These are phyloP conservation scores for Termitomyces titanicus DNA, from an alignment of 768 basidiomycete species.

Conservation along the genomic window DNA sequence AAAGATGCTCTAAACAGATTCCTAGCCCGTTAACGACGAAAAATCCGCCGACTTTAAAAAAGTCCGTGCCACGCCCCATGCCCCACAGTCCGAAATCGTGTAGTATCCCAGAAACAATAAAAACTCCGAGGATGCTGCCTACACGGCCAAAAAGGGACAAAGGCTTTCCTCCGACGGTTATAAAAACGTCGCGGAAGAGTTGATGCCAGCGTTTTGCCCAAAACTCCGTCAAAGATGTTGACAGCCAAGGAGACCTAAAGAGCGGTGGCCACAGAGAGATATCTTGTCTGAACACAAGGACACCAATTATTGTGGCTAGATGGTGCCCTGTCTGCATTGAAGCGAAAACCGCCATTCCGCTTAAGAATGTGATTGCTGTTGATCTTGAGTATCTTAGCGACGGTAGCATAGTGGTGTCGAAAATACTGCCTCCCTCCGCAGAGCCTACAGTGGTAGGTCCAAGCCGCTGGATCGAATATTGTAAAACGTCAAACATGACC, in stretches of 20 bases:
- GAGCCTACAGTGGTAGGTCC: constrained; percentile 39
- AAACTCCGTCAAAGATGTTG: constrained; percentile 57
- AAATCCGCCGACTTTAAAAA: constrained; percentile 39
- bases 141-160: constrained; percentile 41
- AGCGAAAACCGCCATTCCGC: constrained; percentile 42
- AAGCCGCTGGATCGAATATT: constrained; percentile 44
- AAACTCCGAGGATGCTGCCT: constrained; percentile 54
- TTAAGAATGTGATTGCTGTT: constrained; percentile 35
- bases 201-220: constrained; percentile 74
- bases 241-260: constrained; percentile 53
- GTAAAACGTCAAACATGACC: constrained; percentile 40
- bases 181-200: constrained; percentile 54
- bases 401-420: constrained; percentile 33
- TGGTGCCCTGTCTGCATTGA: constrained; percentile 42
- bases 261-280: constrained; percentile 61
- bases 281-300: constrained; percentile 43
- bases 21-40: constrained; percentile 59
- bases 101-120: constrained; percentile 54
- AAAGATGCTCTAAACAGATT: constrained; percentile 44
- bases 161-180: constrained; percentile 46
- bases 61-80: constrained; percentile 51
- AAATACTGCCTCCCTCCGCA: constrained; percentile 38
- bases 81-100: constrained; percentile 59
- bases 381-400: constrained; percentile 39
- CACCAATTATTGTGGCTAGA: constrained; percentile 36